Evolutionary conservation across 257 asterid species (phyloP).

Genomic region (Solanum ossicruentum): DNA sequence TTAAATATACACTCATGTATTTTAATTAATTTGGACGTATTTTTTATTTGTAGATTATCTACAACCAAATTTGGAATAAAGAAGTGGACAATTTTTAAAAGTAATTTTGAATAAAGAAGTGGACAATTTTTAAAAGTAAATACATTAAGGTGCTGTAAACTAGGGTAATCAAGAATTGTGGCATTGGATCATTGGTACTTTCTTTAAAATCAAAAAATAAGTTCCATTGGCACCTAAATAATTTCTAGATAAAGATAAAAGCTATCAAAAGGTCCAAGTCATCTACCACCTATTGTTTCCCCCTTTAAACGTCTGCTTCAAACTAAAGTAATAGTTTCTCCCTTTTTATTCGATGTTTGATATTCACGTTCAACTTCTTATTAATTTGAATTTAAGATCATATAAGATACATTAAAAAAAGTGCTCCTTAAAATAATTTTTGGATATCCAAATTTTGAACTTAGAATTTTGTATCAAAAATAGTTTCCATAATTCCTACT

Average conservation of each 20-base stretch:
- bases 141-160: not conserved
- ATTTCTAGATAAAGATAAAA: not conserved
- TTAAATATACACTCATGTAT: no score
- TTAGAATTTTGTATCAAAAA: no score
- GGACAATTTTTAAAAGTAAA: not conserved
- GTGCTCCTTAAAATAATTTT: fast-evolving
- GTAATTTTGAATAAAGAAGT: not conserved
- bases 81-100: not conserved
- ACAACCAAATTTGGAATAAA: not conserved
- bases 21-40: no score
- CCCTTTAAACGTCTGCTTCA: not conserved
- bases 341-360: fast-evolving
- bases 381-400: fast-evolving
- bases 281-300: not conserved
- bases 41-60: not conserved
- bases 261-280: not conserved
- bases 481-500: no score
- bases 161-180: not conserved
- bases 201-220: not conserved
- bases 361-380: fast-evolving
- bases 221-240: not conserved
- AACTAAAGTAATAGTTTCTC: not conserved
- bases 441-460: no score
- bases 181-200: not conserved
- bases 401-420: not conserved